These are phyloP conservation scores for Geotrichum klebahnii DNA, from an alignment of 1,139 yeast genomes.

Conservation along the genomic window DNA sequence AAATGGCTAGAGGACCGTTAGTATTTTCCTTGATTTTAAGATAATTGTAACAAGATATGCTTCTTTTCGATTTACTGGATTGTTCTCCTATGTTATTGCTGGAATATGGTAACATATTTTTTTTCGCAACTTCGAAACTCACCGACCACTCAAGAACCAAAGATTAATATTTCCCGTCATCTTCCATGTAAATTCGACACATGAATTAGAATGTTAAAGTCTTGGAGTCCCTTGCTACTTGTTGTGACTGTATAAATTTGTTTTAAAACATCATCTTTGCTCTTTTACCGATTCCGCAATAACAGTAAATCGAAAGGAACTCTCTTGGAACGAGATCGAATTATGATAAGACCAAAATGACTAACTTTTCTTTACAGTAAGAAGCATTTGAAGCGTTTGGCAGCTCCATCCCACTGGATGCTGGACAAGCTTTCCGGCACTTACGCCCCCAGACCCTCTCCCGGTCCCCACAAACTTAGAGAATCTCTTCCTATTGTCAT, in stretches of 20 bases:
- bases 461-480: slow-evolving; percentile 99
- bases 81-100: too few species aligned
- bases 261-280: too few species aligned
- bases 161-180: too few species aligned
- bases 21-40: slow-evolving; percentile 36
- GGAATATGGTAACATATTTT: too few species aligned
- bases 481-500: slow-evolving; percentile 97
- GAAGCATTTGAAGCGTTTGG: slow-evolving; percentile 97
- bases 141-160: too few species aligned
- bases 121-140: too few species aligned
- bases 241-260: not conserved
- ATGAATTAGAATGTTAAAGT: too few species aligned
- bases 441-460: slow-evolving; percentile 99
- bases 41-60: not conserved
- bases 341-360: not conserved
- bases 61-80: not conserved
- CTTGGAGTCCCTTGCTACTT: not conserved
- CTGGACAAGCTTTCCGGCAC: slow-evolving; percentile 99
- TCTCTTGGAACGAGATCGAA: not conserved
- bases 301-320: not conserved
- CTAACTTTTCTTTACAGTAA: slow-evolving; percentile 45
- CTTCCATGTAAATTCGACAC: too few species aligned
- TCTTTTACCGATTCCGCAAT: too few species aligned
- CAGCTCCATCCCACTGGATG: slow-evolving; percentile 99
- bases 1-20: slow-evolving; percentile 96